Evolutionary conservation across 768 basidiomycete species (phyloP), one percentile per base, ranked within the genome.

Genomic region (Lyophyllum shimeji): DNA sequence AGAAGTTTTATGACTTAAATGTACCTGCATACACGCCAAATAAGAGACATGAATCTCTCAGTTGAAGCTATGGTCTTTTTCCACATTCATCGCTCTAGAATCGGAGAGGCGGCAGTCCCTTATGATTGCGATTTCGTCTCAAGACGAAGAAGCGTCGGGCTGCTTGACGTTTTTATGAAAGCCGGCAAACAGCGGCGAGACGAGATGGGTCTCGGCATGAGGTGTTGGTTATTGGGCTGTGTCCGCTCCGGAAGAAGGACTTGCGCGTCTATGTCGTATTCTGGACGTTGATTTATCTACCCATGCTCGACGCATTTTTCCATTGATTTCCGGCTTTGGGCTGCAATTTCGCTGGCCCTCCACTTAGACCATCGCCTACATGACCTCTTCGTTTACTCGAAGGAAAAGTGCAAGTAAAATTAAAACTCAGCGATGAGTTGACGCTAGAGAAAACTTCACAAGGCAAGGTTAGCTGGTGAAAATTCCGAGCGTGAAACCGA

Each of bases 1-100:
- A 53, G 52, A 20, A 7, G 31, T 56, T 59, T 37, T 53, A 57
- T 21, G 42, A 54, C 34, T 58, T 56, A 46, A 53, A 42, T 31
- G 52, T 29, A 50, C 50, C 55, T 59, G 61, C 58, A 47, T 55
- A 50, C 42, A 37, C 45, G 56, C 59, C 55, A 29, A 29, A 29
- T 29, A 29, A 5, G 29, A 4, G 17, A 24, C 45, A 46, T 34
- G 57, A 44, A 50, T 47, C 52, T 34, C 21, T 45, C 34, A 1
- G 21, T 34, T 33, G 46, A 46, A 46, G 48, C 48, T 9, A 13
- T 27, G 29, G 5, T 15, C 24, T 29, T 21, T 46, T 15, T 15
- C 42, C 42, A 17, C 44, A 17, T 45, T 33, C 27, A n/a, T 24
- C 23, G 21, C 7, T 24, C 33, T 18, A 46, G 8, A 53, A 46